phyloP scores from a whole-genome alignment of 768 basidiomycete genomes.

The Pilatotrama ljubarskyi region DNA sequence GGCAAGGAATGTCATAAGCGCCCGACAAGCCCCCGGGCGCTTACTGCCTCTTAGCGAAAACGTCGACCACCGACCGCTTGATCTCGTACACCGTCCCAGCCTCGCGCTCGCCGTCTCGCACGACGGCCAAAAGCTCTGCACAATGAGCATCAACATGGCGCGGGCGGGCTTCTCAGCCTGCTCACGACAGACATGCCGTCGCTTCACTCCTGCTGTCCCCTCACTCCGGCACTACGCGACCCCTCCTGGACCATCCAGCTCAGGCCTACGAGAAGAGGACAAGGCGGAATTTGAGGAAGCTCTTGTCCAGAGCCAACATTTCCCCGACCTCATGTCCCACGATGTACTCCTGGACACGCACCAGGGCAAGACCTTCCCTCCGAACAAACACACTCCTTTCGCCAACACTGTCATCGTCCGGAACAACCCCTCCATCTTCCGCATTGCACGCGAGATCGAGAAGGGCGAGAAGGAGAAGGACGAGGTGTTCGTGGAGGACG shows the following conservation, averaged over 20 bases:
- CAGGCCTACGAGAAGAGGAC: constrained; percentile 3
- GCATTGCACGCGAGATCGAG: constrained; percentile 34
- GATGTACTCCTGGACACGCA: constrained; percentile 65
- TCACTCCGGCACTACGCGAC: constrained; percentile 7
- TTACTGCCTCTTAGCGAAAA: background rate
- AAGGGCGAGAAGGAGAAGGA: constrained; percentile 30
- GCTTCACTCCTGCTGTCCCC: background rate
- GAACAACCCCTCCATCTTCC: constrained; percentile 72
- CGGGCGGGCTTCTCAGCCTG: background rate
- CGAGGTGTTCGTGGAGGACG: constrained; percentile 31
- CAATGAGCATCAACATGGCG: constrained; percentile 8
- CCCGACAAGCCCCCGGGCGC: background rate
- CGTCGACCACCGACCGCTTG: background rate
- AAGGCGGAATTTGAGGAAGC: constrained; percentile 3
- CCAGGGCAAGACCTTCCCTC: constrained; percentile 53
- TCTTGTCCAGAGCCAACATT: constrained; percentile 21
- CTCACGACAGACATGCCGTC: constrained; percentile 5
- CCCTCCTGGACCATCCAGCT: background rate
- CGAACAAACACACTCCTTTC: constrained; percentile 51
- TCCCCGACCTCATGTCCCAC: constrained; percentile 63
- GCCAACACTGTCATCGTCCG: constrained; percentile 65
- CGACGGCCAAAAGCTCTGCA: background rate
- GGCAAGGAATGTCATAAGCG: no score
- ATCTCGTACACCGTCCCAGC: background rate
- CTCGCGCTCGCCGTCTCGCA: background rate